Percentiles rank a stretch among this genome's conserved stretches.
These are phyloP conservation scores for Apiotrichum porosum DNA, from an alignment of 1,284 basidiomycete species.

Conservation along the genomic window DNA sequence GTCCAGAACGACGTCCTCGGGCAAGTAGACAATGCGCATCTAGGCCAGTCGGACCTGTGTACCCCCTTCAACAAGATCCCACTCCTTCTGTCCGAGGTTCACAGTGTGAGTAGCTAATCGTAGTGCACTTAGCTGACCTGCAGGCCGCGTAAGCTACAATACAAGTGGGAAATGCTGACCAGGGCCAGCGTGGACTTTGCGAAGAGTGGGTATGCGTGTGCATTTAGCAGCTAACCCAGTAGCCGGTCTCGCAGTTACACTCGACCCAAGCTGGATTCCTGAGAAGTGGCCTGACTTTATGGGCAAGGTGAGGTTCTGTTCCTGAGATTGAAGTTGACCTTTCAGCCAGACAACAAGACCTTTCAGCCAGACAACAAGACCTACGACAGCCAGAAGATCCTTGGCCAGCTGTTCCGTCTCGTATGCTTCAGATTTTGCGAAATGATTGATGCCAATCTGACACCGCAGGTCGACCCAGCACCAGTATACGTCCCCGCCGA, in stretches of 20 bases:
- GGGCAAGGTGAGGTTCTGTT: slow-evolving; percentile 35
- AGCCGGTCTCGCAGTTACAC: slow-evolving; percentile 42
- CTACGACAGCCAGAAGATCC: slow-evolving; percentile 34
- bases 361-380: slow-evolving; percentile 21
- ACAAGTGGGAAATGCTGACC: slow-evolving; percentile 4
- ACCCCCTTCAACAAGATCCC: slow-evolving; percentile 17
- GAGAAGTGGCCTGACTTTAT: slow-evolving; percentile 47
- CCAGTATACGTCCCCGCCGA: slow-evolving; percentile 31
- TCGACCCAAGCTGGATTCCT: slow-evolving; percentile 27
- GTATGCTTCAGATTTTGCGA: slow-evolving; percentile 15
- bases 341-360: too few species aligned
- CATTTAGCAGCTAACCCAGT: background rate
- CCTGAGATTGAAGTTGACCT: background rate
- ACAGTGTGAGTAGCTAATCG: slow-evolving; percentile 29
- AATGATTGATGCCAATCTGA: background rate
- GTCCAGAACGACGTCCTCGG: slow-evolving; percentile 45
- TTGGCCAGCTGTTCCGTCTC: slow-evolving; percentile 42
- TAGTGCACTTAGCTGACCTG: slow-evolving; percentile 12
- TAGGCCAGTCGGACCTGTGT: slow-evolving; percentile 36
- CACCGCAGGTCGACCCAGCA: slow-evolving; percentile 31
- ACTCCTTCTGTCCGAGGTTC: slow-evolving; percentile 32
- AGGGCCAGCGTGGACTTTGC: slow-evolving; percentile 44
- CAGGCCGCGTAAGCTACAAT: slow-evolving; percentile 41
- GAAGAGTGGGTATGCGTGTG: slow-evolving; percentile 33
- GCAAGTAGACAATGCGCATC: slow-evolving; percentile 44